Conservation (phyloP, 371 early-diverging fungal species). For the Vairimorpha ceranae region DNA sequence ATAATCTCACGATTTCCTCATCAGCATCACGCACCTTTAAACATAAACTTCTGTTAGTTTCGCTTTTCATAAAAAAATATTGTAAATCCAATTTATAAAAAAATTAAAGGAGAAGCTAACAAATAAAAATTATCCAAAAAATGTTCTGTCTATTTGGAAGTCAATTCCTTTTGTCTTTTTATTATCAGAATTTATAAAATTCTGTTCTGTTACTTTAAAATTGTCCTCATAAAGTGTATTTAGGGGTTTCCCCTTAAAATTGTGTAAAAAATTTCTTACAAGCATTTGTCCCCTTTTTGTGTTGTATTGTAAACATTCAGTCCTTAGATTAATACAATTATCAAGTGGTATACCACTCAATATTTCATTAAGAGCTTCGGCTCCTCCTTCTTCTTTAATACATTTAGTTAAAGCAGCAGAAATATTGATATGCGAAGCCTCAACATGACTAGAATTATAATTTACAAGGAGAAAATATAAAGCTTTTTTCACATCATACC, state of each 20-base stretch:
- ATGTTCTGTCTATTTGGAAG: conserved; percentile 26
- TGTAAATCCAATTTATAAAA: not conserved
- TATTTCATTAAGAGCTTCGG: conserved; percentile 32
- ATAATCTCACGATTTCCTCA: too few species aligned
- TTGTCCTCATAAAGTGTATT: conserved; percentile 36
- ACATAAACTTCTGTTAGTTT: too few species aligned
- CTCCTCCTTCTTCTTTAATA: conserved; percentile 34
- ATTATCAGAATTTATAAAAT: conserved; percentile 24
- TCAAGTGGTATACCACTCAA: conserved; percentile 25
- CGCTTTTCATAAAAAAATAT: conserved; percentile 1
- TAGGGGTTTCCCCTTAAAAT: conserved; percentile 46
- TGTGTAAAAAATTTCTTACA: conserved; percentile 35
- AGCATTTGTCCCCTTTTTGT: conserved; percentile 37
- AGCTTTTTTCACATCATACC: conserved; percentile 40
- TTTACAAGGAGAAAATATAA: conserved; percentile 32
- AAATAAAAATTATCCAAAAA: conserved; percentile 11
- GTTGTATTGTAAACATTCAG: conserved; percentile 24
- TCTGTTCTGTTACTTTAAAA: conserved; percentile 45
- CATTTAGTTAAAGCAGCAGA: conserved; percentile 36
- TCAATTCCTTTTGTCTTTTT: conserved; percentile 15
- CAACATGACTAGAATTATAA: conserved; percentile 42
- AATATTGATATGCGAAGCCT: conserved; percentile 32
- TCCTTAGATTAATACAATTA: conserved; percentile 19
- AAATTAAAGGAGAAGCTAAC: not conserved
- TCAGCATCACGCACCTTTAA: too few species aligned